Conservation (phyloP, 164 flowering plant species). For the Tetrastigma voinierianum region DNA sequence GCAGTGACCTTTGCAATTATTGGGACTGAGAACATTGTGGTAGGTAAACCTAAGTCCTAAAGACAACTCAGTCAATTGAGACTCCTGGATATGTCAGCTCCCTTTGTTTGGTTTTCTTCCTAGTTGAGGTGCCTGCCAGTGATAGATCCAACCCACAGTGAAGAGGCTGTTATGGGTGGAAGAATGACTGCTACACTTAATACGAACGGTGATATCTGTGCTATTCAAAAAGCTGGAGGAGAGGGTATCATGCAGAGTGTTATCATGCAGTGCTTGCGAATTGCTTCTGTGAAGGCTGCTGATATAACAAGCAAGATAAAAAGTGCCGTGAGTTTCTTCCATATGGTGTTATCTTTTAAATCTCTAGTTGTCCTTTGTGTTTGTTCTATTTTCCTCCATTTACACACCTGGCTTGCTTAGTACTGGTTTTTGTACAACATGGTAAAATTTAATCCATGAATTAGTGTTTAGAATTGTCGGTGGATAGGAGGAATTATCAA, state of each 20-base stretch:
- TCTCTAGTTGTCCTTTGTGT: background rate
- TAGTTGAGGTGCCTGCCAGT: constrained; percentile 30
- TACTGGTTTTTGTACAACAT: background rate
- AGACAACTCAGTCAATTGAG: background rate
- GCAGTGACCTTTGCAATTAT: constrained; percentile 89
- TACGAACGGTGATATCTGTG: constrained; percentile 87
- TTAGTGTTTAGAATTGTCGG: background rate
- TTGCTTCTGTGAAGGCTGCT: constrained; percentile 77
- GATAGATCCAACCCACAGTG: constrained; percentile 79
- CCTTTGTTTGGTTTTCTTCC: constrained; percentile 6
- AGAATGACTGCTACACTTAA: constrained; percentile 84
- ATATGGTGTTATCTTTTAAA: background rate
- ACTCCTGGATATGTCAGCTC: background rate
- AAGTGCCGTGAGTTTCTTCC: constrained; percentile 61
- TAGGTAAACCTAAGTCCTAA: constrained; percentile 28
- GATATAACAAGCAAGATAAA: constrained; percentile 79
- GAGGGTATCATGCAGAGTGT: constrained; percentile 74
- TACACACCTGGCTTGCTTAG: background rate
- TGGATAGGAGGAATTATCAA: background rate
- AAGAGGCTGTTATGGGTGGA: constrained; percentile 92
- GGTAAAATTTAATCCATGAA: background rate
- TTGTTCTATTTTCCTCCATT: background rate
- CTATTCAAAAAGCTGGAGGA: constrained; percentile 94
- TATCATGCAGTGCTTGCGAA: constrained; percentile 80
- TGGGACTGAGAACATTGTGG: constrained; percentile 60